phyloP scores from a whole-genome alignment of 805 yeast genomes.

The Isabelozyma rhagii region DNA sequence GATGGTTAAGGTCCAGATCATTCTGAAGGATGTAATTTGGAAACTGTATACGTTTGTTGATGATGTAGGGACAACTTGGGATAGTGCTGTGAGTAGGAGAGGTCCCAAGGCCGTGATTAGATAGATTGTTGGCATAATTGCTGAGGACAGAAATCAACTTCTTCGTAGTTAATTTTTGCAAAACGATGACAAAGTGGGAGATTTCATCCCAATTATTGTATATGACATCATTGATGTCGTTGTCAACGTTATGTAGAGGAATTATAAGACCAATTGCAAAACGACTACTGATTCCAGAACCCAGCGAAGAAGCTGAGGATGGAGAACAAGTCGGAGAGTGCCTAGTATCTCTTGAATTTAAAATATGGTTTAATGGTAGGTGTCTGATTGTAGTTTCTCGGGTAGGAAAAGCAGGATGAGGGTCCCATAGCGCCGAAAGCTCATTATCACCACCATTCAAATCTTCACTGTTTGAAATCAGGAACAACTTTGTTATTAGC shows the following conservation, averaged over 20 bases:
- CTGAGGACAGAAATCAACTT: conserved; percentile 30
- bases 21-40: conserved; percentile 37
- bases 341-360: background rate
- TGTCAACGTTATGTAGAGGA: conserved; percentile 36
- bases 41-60: conserved; percentile 34
- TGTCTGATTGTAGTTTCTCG: conserved; percentile 14
- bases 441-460: conserved; percentile 34
- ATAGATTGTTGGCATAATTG: conserved; percentile 8
- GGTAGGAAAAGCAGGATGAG: conserved; percentile 37
- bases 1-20: conserved; percentile 41
- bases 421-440: conserved; percentile 38
- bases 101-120: background rate
- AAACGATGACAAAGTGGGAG: conserved; percentile 32
- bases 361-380: conserved; percentile 1
- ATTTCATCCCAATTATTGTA: conserved; percentile 50
- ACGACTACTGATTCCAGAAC: conserved; percentile 27
- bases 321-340: background rate
- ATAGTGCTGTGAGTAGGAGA: background rate
- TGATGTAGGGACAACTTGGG: conserved; percentile 17
- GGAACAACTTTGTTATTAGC: conserved; percentile 45
- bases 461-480: conserved; percentile 23
- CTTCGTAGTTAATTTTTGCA: conserved; percentile 38
- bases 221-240: conserved; percentile 36
- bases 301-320: background rate
- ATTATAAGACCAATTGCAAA: conserved; percentile 48